A percentile compares a stretch with the other conserved stretches of the same genome.
Evolutionary conservation across 2,329 filamentous ascomycete species (phyloP).

Genomic region (Lasiodiplodia gonubiensis): DNA sequence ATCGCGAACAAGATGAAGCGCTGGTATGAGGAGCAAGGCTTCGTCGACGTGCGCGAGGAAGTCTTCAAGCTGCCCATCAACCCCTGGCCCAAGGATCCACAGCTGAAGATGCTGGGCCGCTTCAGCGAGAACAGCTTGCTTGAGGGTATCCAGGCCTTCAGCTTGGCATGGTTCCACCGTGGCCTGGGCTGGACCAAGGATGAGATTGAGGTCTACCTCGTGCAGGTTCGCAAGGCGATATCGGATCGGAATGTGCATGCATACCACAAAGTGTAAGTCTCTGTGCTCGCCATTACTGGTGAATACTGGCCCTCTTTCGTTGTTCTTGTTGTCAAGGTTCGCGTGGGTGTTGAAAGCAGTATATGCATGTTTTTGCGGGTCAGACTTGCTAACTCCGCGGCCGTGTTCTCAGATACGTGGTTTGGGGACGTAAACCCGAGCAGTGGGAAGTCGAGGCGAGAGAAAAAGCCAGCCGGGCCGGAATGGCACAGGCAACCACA

Average conservation of each 20-base stretch:
- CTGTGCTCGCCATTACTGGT: not conserved
- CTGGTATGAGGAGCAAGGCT: constrained; percentile 63
- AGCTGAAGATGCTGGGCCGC: constrained; percentile 55
- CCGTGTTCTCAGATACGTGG: constrained; percentile 26
- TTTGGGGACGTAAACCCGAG: constrained; percentile 31
- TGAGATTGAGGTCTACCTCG: constrained; percentile 54
- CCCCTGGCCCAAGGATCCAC: constrained; percentile 56
- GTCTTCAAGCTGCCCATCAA: constrained; percentile 60
- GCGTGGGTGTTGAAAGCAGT: not conserved
- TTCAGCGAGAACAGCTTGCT: constrained; percentile 57
- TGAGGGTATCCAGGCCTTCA: constrained; percentile 52
- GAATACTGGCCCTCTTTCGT: not conserved
- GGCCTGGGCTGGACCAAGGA: constrained; percentile 51
- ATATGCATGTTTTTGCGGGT: constrained; percentile 7
- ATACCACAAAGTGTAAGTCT: constrained; percentile 51
- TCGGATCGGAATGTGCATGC: constrained; percentile 48
- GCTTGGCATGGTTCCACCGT: constrained; percentile 50
- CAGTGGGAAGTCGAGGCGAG: constrained; percentile 8
- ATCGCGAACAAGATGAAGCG: constrained; percentile 60
- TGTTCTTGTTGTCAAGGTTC: not conserved
- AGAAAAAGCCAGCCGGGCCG: constrained; percentile 12
- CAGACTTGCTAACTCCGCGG: constrained; percentile 29
- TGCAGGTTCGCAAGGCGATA: constrained; percentile 49
- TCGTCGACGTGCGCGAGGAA: constrained; percentile 61
- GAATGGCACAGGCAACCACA: not conserved